Percentiles rank a stretch among this genome's conserved stretches.
These are phyloP conservation scores for Kwoniella pini DNA, from an alignment of 768 basidiomycete genomes.

Conservation along the genomic window DNA sequence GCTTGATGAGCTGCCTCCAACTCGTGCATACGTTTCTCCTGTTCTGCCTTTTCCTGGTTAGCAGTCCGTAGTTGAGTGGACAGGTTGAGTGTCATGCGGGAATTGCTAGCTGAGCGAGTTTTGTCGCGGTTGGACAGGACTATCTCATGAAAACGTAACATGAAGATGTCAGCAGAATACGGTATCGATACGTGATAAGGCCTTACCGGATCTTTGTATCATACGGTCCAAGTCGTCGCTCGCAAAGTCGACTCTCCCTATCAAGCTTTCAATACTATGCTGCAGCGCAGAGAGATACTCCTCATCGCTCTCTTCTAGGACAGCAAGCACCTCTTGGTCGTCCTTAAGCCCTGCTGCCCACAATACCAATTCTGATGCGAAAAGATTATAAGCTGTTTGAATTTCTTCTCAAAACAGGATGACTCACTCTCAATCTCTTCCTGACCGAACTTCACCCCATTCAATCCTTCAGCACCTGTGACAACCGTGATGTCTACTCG, in stretches of 20 bases:
- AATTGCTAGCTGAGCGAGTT: slow-evolving; percentile 9
- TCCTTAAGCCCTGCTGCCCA: slow-evolving; percentile 32
- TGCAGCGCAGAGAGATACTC: slow-evolving; percentile 67
- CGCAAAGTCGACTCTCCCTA: slow-evolving; percentile 75
- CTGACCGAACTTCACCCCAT: slow-evolving; percentile 66
- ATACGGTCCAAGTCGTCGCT: slow-evolving; percentile 81
- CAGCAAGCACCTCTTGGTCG: slow-evolving; percentile 34
- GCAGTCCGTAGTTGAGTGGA: slow-evolving; percentile 62
- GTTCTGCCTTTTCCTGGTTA: slow-evolving; percentile 63
- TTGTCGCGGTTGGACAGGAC: slow-evolving; percentile 4
- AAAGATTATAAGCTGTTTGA: neutral
- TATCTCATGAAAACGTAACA: neutral
- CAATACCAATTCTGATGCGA: slow-evolving; percentile 33
- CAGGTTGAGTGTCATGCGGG: slow-evolving; percentile 6
- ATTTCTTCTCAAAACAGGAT: neutral
- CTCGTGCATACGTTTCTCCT: slow-evolving; percentile 64
- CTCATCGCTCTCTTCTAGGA: slow-evolving; percentile 19
- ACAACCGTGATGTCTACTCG: slow-evolving; percentile 75
- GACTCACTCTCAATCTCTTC: slow-evolving; percentile 71
- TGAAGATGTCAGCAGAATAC: slow-evolving; percentile 3
- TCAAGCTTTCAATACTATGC: slow-evolving; percentile 65
- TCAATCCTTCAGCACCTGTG: slow-evolving; percentile 62
- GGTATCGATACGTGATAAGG: neutral
- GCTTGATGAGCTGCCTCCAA: slow-evolving; percentile 57
- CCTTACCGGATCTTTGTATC: slow-evolving; percentile 78